These are phyloP conservation scores for Jacaranda copaia DNA, from an alignment of 257 asterid species.

Conservation along the genomic window DNA sequence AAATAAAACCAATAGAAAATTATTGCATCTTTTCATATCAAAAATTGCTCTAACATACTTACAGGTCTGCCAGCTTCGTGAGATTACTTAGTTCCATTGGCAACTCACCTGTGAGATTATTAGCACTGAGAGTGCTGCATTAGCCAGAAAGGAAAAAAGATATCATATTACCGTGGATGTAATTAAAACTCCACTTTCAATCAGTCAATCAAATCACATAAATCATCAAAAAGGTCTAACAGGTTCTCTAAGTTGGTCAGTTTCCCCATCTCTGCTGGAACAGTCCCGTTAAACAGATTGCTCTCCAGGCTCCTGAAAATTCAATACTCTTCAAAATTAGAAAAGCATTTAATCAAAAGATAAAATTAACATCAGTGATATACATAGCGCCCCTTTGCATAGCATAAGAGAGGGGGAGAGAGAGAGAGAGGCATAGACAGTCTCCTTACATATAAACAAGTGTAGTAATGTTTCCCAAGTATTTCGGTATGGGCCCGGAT, in stretches of 20 bases:
- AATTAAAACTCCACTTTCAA: constrained; percentile 23
- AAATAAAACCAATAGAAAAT: constrained; percentile 9
- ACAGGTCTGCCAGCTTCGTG: constrained; percentile 55
- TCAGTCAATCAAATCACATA: constrained; percentile 6
- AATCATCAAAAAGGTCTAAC: constrained; percentile 37
- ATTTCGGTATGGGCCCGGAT: constrained; percentile 64
- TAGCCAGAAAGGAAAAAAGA: constrained; percentile 1
- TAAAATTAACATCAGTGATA: too few relatives aligned
- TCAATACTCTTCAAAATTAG: constrained; percentile 25
- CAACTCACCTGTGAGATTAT: constrained; percentile 54
- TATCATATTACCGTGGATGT: background rate
- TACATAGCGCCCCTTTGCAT: too few relatives aligned
- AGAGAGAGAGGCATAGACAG: background rate
- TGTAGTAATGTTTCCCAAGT: constrained; percentile 60
- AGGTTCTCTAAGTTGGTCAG: constrained; percentile 58
- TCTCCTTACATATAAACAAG: constrained; percentile 49
- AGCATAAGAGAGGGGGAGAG: background rate
- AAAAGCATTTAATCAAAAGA: background rate
- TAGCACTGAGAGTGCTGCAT: constrained; percentile 57
- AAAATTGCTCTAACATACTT: constrained; percentile 27
- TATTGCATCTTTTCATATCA: background rate
- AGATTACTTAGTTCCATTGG: constrained; percentile 54
- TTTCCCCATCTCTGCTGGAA: constrained; percentile 70
- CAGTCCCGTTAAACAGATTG: constrained; percentile 58
- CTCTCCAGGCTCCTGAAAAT: constrained; percentile 67